Evolutionary conservation across 2,329 filamentous ascomycete species (phyloP), one percentile per base, ranked within the genome.

Genomic region (Arachnomyces sp.): DNA sequence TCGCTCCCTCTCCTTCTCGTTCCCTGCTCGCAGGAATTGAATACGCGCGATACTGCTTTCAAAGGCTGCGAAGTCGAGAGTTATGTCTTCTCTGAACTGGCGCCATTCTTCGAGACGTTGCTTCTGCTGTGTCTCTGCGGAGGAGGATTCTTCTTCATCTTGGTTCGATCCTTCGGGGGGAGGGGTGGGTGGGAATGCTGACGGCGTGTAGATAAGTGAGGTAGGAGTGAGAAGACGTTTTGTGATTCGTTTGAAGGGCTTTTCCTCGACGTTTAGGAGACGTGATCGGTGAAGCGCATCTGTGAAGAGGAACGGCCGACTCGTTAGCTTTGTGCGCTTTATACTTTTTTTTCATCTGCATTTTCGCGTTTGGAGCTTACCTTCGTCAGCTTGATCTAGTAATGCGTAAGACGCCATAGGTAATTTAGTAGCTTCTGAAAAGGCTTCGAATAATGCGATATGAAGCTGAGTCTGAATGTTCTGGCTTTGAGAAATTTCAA

Each of bases 241-340:
- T 15, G 85, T 86, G 44, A 95, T 80, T 45, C 89, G 83, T 61
- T 86, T 86, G 69, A 94, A 95, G 1, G 88, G 87, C 43, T 88
- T 88, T 58, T 94, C 86, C 69, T 96, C 90, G 45, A 95, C 83
- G 48, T 86, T 85, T 29, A 95, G 76, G 3, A 95, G 82, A 31
- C 90, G 86, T 21, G 77, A 76, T 56, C 89, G 90, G 69, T 95
- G 90, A 29, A 95, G 80, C 48, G 87, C 82, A 61, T 87, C 82
- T 80, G 52, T 31, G 42, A 34, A 6, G 8, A 36, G 41, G 40
- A 31, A 38, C 29, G 17, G 28, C 14, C 25, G 25, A 5, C 16
- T n/a, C 5, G 9, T 11, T 14, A 33, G n/a, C 25, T 25, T 34
- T 16, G 8, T 25, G 21, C 21, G 21, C 21, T 25, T 25, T 25